Base-by-base conservation (phyloP, 2,329 filamentous ascomycete species). In the Microsporum canis region DNA sequence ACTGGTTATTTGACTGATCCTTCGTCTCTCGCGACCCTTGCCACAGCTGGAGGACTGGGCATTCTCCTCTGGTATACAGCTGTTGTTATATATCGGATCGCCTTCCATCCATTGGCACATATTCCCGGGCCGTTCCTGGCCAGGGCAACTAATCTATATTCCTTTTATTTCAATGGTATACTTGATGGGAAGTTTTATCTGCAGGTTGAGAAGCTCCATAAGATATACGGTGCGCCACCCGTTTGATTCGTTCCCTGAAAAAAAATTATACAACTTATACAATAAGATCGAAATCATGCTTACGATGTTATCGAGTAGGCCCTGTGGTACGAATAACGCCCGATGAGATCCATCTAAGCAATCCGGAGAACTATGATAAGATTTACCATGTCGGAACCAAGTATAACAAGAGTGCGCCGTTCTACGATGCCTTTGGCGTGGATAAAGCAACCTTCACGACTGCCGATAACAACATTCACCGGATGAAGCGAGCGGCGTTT, bases 361-460 rank as follows among this genome's bases (percentile, higher is more conserved):
- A 65, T 34, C 63, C 65, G 5, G 58, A 67, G 2, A 66, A 65
- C 53, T 68, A 65, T 57, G 65, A 68, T n/a, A 56, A 58, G 7
- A 59, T 68, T 5, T 68, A 66, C 61, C 62, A 63, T 59, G 65
- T 68, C 12, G 66, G 65, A 63, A 39, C 65, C 17, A 47, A 57
- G 23, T 51, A 66, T 33, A 63, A 67, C 61, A 68, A 69, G 61
- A 66, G 66, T 61, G 53, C 61, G 3, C 65, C 60, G 27, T 69
- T 71, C 59, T 68, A 70, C 3, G 60, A 65, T 29, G 65, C 65
- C 27, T 68, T 71, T 57, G 68, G 67, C 58, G 66, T 64, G 8
- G 61, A 66, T 5, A 64, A 66, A 38, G 65, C 69, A 60, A 70
- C 72, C 64, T 75, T 73, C 58, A 65, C 67, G 5, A 71, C 68